Conservation (phyloP, 1,284 basidiomycete species). For the Sporisorium scitamineum region DNA sequence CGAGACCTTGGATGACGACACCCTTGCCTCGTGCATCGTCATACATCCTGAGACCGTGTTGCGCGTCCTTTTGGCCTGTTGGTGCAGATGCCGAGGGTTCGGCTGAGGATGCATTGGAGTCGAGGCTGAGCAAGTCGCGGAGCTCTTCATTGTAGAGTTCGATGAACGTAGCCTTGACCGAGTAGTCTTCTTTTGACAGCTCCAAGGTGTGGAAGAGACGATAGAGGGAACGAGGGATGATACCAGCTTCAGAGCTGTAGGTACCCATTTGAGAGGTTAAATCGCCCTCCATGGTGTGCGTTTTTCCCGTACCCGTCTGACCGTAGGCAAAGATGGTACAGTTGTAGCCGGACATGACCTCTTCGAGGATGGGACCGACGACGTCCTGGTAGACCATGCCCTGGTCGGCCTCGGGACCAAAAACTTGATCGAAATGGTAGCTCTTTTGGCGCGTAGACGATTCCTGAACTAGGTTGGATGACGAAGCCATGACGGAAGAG, state of each 20-base stretch:
- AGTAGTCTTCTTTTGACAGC: conserved; percentile 78
- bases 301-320: conserved; percentile 98
- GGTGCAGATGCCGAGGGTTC: conserved; percentile 13
- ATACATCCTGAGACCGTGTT: conserved; percentile 75
- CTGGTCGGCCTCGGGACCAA: conserved; percentile 97
- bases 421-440: conserved; percentile 73
- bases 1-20: conserved; percentile 92
- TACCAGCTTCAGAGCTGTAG: conserved; percentile 89
- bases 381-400: conserved; percentile 93
- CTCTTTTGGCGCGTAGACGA: conserved; percentile 56
- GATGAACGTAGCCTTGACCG: conserved; percentile 92
- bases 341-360: conserved; percentile 95
- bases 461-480: conserved; percentile 42
- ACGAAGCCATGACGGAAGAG: conserved; percentile 28
- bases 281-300: conserved; percentile 74
- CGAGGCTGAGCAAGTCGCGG: conserved; percentile 74
- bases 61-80: conserved; percentile 10
- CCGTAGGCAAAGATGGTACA: conserved; percentile 99
- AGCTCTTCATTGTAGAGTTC: conserved; percentile 99
- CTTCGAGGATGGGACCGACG: conserved; percentile 89
- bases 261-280: conserved; percentile 76
- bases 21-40: conserved; percentile 82
- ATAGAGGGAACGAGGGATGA: conserved; percentile 96
- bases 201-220: conserved; percentile 91
- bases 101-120: conserved; percentile 15